Evolutionary conservation across 1,284 basidiomycete genomes (phyloP).

Genomic region (Chondrostereum purpureum): DNA sequence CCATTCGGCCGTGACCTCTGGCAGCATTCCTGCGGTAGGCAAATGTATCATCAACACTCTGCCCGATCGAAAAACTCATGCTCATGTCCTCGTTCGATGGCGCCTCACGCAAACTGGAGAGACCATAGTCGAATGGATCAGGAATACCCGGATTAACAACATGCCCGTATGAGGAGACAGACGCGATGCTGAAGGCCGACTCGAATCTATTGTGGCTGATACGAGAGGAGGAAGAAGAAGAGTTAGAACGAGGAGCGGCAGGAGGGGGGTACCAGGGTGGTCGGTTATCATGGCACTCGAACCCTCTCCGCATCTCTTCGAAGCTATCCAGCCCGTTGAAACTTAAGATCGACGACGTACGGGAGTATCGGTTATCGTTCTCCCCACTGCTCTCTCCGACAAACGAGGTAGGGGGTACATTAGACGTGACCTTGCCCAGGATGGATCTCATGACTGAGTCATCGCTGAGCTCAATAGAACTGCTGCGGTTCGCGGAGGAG

Average conservation of each 20-base stretch:
- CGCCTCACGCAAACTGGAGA: slow-evolving; percentile 42
- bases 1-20: slow-evolving; percentile 50
- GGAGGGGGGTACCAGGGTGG: slow-evolving; percentile 60
- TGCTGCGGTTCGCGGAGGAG: slow-evolving; percentile 43
- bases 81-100: slow-evolving; percentile 44
- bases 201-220: slow-evolving; percentile 43
- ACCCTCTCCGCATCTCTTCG: slow-evolving; percentile 65
- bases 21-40: slow-evolving; percentile 33
- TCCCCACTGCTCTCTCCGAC: slow-evolving; percentile 36
- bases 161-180: slow-evolving; percentile 74
- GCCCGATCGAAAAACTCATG: slow-evolving; percentile 43
- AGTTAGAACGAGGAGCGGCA: slow-evolving; percentile 18
- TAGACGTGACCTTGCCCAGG: slow-evolving; percentile 36
- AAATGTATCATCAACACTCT: slow-evolving; percentile 67
- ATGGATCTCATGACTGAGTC: slow-evolving; percentile 57
- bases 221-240: slow-evolving; percentile 16
- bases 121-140: slow-evolving; percentile 74
- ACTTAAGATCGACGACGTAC: slow-evolving; percentile 49
- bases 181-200: slow-evolving; percentile 72
- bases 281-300: slow-evolving; percentile 59
- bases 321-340: slow-evolving; percentile 69
- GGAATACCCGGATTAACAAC: slow-evolving; percentile 55
- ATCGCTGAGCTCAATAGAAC: slow-evolving; percentile 41
- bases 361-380: slow-evolving; percentile 39
- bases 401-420: slow-evolving; percentile 20